A percentile compares a stretch with the other conserved stretches of the same genome.
These are phyloP conservation scores for Neurospora sp. DNA, from an alignment of 495 filamentous ascomycete genomes.

Conservation along the genomic window DNA sequence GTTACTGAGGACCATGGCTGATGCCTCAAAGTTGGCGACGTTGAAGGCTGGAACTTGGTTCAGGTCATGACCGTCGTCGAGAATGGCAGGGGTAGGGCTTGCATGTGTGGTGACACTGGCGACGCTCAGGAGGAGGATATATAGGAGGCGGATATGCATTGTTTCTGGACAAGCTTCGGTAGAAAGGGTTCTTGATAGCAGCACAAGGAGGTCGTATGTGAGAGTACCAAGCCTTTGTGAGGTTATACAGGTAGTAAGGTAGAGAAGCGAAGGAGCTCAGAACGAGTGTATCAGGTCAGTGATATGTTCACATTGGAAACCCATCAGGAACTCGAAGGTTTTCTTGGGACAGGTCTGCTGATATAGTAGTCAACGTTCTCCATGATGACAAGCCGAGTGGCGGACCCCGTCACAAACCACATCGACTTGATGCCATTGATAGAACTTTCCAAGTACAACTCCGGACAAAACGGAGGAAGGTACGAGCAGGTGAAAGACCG, in stretches of 20 bases:
- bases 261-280: background rate
- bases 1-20: slow-evolving; percentile 15
- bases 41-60: slow-evolving; percentile 9
- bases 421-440: background rate
- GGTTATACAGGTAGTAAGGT: background rate
- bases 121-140: background rate
- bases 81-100: background rate
- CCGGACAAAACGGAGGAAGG: background rate
- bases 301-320: background rate
- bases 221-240: background rate
- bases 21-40: slow-evolving; percentile 14
- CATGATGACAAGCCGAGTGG: background rate
- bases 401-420: background rate
- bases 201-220: background rate
- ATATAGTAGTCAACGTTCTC: background rate
- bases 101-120: background rate
- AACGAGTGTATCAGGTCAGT: background rate
- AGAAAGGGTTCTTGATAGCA: background rate
- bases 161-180: background rate
- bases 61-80: background rate
- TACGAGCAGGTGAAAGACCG: background rate
- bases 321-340: background rate
- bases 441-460: background rate
- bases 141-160: background rate
- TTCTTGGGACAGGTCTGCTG: background rate